Base-by-base conservation (phyloP, 768 basidiomycete genomes). In the Gautieria morchelliformis region DNA sequence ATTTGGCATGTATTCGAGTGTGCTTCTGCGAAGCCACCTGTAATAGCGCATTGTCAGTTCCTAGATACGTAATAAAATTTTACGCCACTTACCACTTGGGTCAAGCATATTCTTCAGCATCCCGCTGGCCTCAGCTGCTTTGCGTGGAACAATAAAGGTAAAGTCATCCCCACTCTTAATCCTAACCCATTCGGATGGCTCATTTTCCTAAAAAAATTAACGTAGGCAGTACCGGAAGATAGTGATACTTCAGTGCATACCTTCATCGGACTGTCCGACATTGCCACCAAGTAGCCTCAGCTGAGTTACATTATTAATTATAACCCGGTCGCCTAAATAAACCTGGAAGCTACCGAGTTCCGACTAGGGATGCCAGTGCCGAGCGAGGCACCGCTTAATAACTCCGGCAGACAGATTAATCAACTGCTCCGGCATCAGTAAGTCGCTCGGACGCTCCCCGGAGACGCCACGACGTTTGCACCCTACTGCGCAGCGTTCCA, bases 81-180 rank as follows among this genome's bases (percentile, higher is more conserved):
- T 27, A 59, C 41, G 41, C 41, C 32, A 54, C 78, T 61, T 48
- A 89, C 89, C 82, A 54, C 82, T 79, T 35, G 79, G 76, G 66
- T 85, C 87, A 61, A 95, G 71, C 82, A 87, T 91, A 65, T 81
- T 84, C 63, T 80, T 80, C 70, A 96, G 81, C 0, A 87, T 93
- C 10, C 86, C 90, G 63, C 92, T 93, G 12, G 78, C 77, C 53
- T 81, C 75, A 14, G 89, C 90, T 15, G 92, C 79, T 59, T 80
- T 87, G 39, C 88, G 79, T 52, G 77, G 79, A 51, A 94, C 77
- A 56, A 95, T 78, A 68, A 86, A 95, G 1, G 84, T 79, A 68
- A 83, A 91, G 0, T 90, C 90, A 62, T 95, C 92, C 1, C 74
- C 76, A 68, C 86, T 89, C 42, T 79, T 79, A 10, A 93, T 75